Percentiles rank a stretch among this genome's conserved stretches.
Evolutionary conservation across 2,329 filamentous ascomycete species (phyloP).

Genomic region (Colletotrichum destructivum): DNA sequence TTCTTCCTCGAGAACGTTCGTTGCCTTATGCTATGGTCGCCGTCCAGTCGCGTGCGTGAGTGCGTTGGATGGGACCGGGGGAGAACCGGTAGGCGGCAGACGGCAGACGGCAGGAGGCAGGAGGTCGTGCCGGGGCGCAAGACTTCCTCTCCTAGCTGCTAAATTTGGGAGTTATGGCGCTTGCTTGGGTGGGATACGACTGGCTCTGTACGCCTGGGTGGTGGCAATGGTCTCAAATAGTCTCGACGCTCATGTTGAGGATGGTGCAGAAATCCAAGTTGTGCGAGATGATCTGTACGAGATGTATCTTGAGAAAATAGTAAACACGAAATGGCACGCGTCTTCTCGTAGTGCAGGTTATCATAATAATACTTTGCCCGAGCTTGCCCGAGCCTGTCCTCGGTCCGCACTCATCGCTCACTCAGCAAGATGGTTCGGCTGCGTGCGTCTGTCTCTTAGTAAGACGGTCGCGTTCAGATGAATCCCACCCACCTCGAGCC

Average conservation of each 20-base stretch:
- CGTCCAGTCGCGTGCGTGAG: not conserved
- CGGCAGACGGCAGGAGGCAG: slow-evolving; percentile 14
- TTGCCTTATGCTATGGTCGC: slow-evolving; percentile 5
- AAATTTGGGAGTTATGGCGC: slow-evolving; percentile 8
- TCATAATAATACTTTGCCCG: not conserved
- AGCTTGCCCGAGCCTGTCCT: not conserved
- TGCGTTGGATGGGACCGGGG: not conserved
- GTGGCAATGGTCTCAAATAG: slow-evolving; percentile 4
- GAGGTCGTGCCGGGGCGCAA: slow-evolving; percentile 5
- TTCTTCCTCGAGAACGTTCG: not conserved
- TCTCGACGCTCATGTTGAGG: not conserved
- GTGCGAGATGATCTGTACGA: not conserved
- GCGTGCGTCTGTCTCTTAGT: slow-evolving; percentile 8
- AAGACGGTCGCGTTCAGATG: slow-evolving; percentile 17
- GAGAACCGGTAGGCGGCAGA: slow-evolving; percentile 24
- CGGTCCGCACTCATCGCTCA: not conserved
- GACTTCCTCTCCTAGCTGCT: not conserved
- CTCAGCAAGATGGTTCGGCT: not conserved
- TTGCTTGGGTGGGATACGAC: slow-evolving; percentile 16
- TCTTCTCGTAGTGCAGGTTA: not conserved
- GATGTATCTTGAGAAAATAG: not conserved
- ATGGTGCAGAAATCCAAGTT: not conserved
- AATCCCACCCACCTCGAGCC: slow-evolving; percentile 7
- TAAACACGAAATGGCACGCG: not conserved
- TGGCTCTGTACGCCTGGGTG: not conserved